Conservation (phyloP, 306 rosid genomes). For the Ochetophila trinervis region DNA sequence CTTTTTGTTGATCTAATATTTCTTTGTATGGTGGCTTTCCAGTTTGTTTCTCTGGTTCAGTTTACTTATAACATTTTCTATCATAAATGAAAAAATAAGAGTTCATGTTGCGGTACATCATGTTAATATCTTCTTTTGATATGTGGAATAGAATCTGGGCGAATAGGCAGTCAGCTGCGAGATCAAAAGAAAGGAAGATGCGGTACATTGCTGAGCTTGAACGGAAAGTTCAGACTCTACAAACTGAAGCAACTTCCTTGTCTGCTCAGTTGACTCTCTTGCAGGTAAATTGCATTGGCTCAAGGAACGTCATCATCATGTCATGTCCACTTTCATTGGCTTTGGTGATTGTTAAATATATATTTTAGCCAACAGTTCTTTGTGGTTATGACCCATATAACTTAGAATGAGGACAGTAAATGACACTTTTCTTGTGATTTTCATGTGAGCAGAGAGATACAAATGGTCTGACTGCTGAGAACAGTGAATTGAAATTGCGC, state of each 20-base stretch:
- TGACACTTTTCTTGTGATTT: slow-evolving; percentile 10
- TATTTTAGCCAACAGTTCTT: not conserved
- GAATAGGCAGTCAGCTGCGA: slow-evolving; percentile 95
- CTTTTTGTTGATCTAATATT: too few relatives aligned
- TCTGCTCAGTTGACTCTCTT: slow-evolving; percentile 88
- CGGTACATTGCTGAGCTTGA: slow-evolving; percentile 93
- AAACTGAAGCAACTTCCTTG: slow-evolving; percentile 91
- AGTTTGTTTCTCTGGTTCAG: not conserved
- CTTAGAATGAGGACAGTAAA: slow-evolving; percentile 5
- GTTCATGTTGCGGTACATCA: not conserved
- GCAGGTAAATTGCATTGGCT: slow-evolving; percentile 54
- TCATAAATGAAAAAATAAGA: not conserved
- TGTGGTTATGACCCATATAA: not conserved
- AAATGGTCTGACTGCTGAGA: slow-evolving; percentile 80
- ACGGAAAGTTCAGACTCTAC: slow-evolving; percentile 91
- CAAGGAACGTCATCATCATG: not conserved
- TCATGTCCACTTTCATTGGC: not conserved
- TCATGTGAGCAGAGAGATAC: slow-evolving; percentile 73
- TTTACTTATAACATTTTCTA: not conserved
- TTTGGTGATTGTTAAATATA: not conserved
- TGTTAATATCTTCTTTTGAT: slow-evolving; percentile 23
- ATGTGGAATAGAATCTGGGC: slow-evolving; percentile 83
- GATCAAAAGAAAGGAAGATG: slow-evolving; percentile 99
- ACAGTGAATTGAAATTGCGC: slow-evolving; percentile 87
- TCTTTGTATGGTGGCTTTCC: not conserved